A percentile compares a stretch with the other conserved stretches of the same genome.
These are phyloP conservation scores for Cyclostephanos invisitatus DNA, from an alignment of 108 stramenopile species.

Conservation along the genomic window DNA sequence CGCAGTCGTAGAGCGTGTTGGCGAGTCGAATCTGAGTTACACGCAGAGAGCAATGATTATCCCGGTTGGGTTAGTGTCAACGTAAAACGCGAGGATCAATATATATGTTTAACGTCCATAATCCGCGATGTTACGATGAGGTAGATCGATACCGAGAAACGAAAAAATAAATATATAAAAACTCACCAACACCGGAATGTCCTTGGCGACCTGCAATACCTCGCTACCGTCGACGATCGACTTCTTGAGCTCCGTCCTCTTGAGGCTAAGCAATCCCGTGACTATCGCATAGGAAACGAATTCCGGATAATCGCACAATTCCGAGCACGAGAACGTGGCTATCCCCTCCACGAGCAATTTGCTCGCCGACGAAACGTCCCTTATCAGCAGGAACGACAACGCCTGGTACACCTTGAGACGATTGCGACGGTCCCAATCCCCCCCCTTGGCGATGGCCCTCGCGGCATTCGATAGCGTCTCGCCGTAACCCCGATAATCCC, in stretches of 20 bases:
- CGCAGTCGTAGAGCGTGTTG: slow-evolving; percentile 90
- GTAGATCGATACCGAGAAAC: too few species aligned
- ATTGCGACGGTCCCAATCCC: slow-evolving; percentile 99
- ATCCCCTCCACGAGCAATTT: slow-evolving; percentile 89
- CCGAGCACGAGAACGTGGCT: slow-evolving; percentile 95
- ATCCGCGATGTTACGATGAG: too few species aligned
- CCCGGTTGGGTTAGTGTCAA: too few species aligned
- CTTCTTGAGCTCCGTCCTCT: slow-evolving; percentile 85
- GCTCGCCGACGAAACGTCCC: slow-evolving; percentile 88
- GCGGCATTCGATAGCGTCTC: slow-evolving; percentile 57
- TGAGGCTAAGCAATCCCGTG: slow-evolving; percentile 85
- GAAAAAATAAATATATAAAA: not conserved
- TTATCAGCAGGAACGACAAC: slow-evolving; percentile 64
- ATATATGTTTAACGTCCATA: too few species aligned
- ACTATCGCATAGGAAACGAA: slow-evolving; percentile 93
- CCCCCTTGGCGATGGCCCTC: slow-evolving; percentile 86
- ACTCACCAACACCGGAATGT: slow-evolving; percentile 77
- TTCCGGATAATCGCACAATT: slow-evolving; percentile 91
- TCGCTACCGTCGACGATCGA: slow-evolving; percentile 97
- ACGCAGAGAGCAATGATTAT: too few species aligned
- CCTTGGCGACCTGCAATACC: slow-evolving; percentile 82
- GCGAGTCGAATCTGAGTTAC: slow-evolving; percentile 64
- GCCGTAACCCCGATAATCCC: slow-evolving; percentile 62
- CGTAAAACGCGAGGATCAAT: too few species aligned
- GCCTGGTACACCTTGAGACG: slow-evolving; percentile 96